These are phyloP conservation scores for Venturia nashicola DNA, from an alignment of 2,329 filamentous ascomycete species.

Conservation along the genomic window DNA sequence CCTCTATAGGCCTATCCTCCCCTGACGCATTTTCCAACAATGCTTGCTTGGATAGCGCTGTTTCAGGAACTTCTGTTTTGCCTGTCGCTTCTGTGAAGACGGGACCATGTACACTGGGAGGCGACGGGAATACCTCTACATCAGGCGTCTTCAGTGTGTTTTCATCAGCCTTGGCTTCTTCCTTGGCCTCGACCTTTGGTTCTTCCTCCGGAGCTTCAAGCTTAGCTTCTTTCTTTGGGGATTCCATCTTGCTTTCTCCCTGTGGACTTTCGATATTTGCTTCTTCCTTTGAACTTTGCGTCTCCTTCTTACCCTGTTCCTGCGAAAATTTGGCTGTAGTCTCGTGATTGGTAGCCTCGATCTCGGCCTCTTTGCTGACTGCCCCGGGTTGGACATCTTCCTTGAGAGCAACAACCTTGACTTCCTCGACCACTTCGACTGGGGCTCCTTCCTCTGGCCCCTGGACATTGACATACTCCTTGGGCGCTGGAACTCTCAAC, in stretches of 20 bases:
- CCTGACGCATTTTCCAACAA: not conserved
- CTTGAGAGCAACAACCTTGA: not conserved
- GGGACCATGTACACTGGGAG: not conserved
- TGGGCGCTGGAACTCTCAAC: not conserved
- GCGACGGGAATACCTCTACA: not conserved
- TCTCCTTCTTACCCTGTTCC: not conserved
- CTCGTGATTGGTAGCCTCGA: not conserved
- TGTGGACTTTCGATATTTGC: not conserved
- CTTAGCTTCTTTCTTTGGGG: not conserved
- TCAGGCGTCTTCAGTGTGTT: not conserved
- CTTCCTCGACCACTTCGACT: not conserved
- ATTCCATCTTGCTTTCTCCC: not conserved
- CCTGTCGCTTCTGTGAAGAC: not conserved
- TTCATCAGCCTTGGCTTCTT: not conserved
- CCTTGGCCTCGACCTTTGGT: not conserved
- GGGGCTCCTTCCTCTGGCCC: not conserved
- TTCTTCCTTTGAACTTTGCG: not conserved
- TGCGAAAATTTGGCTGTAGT: not conserved
- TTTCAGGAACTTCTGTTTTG: not conserved
- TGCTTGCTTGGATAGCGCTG: not conserved
- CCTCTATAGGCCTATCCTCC: not conserved
- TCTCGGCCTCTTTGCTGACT: not conserved
- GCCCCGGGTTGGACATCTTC: not conserved
- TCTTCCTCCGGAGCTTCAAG: not conserved
- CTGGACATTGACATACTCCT: not conserved